Evolutionary conservation across 1,284 basidiomycete genomes (phyloP), one percentile per base, ranked within the genome.

Genomic region (Pholiota adiposa): DNA sequence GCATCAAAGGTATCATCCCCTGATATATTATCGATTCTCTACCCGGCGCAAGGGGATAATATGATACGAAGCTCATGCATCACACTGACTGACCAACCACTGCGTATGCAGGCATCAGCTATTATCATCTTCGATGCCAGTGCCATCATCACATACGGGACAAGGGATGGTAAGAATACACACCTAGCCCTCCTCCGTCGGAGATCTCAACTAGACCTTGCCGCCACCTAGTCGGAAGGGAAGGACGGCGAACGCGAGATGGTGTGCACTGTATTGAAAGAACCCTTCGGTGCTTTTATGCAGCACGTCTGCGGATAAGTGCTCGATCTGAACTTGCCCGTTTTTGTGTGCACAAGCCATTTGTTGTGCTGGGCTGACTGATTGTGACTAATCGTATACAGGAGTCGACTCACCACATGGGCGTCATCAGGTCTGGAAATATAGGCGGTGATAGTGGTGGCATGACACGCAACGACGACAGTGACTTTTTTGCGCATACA

Each of bases 1-100:
- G 25, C 58, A 60, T 44, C 59, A 59, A 50, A 52, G 40, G 53
- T 56, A 41, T 53, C 43, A 63, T 60, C 56, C 57, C 60, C 56
- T 59, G 61, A 62, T 62, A 48, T 53, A 38, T 43, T 62, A 31
- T 31, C 46, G 49, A 33, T 40, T 27, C 51, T 21, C 41, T 36
- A 36, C 29, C 38, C 31, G 5, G 48, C 19, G 21, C 18, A 25
- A 25, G 52, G 36, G 6, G 52, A n/a, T n/a, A 43, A 19, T 31
- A 4, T 44, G 41, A 51, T 51, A n/a, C 11, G 48, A n/a, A 9
- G 27, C 27, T 51, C 16, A 21, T 36, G 21, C 21, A 44, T 44
- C 41, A 7, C 21, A 38, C 36, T 38, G 9, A 38, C 36, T 44
- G 11, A 12, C 8, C 14, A 23, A 11, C 41, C 41, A 43, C 18